Evolutionary conservation across 2,329 filamentous ascomycete genomes (phyloP).

Genomic region (Fusarium sarcochroum): DNA sequence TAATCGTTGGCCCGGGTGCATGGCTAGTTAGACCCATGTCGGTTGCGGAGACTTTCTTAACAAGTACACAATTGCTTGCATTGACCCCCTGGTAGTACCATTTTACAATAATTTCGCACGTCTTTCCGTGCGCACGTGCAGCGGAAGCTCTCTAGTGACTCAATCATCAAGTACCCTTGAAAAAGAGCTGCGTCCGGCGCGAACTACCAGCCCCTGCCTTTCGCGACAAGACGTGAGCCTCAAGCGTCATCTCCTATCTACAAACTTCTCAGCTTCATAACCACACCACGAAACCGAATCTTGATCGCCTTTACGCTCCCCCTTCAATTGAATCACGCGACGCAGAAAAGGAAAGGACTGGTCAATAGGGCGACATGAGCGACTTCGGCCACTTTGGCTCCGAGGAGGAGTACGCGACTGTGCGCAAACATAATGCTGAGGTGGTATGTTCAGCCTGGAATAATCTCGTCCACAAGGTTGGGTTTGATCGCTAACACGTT

Average conservation of each 20-base stretch:
- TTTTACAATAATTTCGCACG: slow-evolving; percentile 14
- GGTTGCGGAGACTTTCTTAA: slow-evolving; percentile 16
- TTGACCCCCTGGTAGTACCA: slow-evolving; percentile 26
- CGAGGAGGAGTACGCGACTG: slow-evolving; percentile 86
- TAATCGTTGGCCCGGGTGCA: slow-evolving; percentile 44
- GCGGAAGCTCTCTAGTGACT: slow-evolving; percentile 32
- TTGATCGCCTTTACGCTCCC: not conserved
- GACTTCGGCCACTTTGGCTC: slow-evolving; percentile 79
- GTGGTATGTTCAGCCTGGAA: slow-evolving; percentile 68
- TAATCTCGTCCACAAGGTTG: not conserved
- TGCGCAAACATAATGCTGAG: slow-evolving; percentile 82
- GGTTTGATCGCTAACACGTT: slow-evolving; percentile 41
- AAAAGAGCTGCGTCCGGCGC: slow-evolving; percentile 36
- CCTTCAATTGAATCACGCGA: slow-evolving; percentile 34
- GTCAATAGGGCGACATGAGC: slow-evolving; percentile 66
- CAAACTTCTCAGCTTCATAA: slow-evolving; percentile 39
- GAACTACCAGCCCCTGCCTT: slow-evolving; percentile 48
- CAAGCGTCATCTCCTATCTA: slow-evolving; percentile 43
- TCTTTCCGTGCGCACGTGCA: slow-evolving; percentile 24
- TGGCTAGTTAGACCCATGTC: slow-evolving; percentile 15
- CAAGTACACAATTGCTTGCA: slow-evolving; percentile 38
- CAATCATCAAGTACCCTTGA: slow-evolving; percentile 34
- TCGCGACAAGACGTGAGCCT: slow-evolving; percentile 46
- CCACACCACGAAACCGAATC: slow-evolving; percentile 11
- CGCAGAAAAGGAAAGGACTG: slow-evolving; percentile 6